phyloP scores from a whole-genome alignment of 2,329 filamentous ascomycete genomes.

The Epichloe hybrida region DNA sequence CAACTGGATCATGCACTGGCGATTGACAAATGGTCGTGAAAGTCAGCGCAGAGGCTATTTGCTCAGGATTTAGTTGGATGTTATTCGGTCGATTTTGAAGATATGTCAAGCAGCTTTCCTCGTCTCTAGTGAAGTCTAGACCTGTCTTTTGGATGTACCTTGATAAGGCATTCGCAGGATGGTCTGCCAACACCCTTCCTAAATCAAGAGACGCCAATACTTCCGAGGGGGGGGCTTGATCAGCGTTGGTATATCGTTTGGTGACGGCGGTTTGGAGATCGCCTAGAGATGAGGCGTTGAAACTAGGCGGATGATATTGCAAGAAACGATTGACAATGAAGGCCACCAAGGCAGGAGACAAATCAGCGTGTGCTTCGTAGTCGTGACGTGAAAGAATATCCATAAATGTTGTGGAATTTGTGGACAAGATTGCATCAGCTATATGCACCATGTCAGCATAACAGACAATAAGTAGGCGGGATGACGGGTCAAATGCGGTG shows the following conservation, averaged over 20 bases:
- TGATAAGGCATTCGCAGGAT: slow-evolving; percentile 42
- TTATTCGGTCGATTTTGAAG: slow-evolving; percentile 38
- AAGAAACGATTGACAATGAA: slow-evolving; percentile 75
- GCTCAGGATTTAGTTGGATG: slow-evolving; percentile 61
- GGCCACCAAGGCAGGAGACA: slow-evolving; percentile 58
- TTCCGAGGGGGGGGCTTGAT: slow-evolving; percentile 55
- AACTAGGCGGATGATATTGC: slow-evolving; percentile 73
- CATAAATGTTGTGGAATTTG: slow-evolving; percentile 65
- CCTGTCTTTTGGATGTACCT: slow-evolving; percentile 64
- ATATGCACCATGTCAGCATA: slow-evolving; percentile 10
- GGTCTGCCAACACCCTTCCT: slow-evolving; percentile 48
- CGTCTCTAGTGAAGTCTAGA: slow-evolving; percentile 57
- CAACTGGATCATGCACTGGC: slow-evolving; percentile 35
- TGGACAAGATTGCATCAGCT: slow-evolving; percentile 85
- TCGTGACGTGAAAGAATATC: slow-evolving; percentile 57
- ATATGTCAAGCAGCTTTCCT: slow-evolving; percentile 48
- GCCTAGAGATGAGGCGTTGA: slow-evolving; percentile 60
- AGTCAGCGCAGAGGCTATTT: slow-evolving; percentile 68
- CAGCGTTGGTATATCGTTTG: slow-evolving; percentile 52
- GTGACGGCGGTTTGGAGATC: slow-evolving; percentile 54
- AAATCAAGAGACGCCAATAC: slow-evolving; percentile 60
- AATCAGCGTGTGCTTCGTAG: slow-evolving; percentile 49
- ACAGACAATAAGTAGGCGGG: background rate
- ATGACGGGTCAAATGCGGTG: no score
- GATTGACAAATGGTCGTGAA: slow-evolving; percentile 47